These are phyloP conservation scores for Austropuccinia psidii DNA, from an alignment of 1,284 basidiomycete species.

Conservation along the genomic window DNA sequence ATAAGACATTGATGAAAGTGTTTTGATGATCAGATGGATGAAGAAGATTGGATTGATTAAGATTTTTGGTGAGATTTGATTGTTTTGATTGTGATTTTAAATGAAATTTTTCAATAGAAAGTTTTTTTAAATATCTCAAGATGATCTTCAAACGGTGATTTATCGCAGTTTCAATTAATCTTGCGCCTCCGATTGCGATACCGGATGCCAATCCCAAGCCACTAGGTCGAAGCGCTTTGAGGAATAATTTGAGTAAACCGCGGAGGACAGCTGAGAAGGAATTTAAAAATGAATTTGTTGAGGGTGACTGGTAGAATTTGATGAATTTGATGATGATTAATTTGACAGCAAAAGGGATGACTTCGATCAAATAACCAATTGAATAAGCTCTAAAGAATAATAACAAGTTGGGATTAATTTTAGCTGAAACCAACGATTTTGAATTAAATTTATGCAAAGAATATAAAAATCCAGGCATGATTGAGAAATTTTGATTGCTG, in stretches of 20 bases:
- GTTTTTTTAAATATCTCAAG: not conserved
- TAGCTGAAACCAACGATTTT: too few relatives aligned
- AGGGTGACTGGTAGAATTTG: not conserved
- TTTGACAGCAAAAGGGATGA: constrained; percentile 1
- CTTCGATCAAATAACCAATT: constrained; percentile 16
- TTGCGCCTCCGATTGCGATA: constrained; percentile 18
- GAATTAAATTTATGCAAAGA: too few relatives aligned
- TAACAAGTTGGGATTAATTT: not conserved
- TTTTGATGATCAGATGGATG: not conserved
- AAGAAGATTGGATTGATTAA: not conserved
- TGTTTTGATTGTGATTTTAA: not conserved
- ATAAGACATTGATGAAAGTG: constrained; percentile 3
- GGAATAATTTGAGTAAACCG: not conserved
- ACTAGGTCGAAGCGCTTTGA: constrained; percentile 12
- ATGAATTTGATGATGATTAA: constrained; percentile 8
- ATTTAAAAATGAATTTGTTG: not conserved
- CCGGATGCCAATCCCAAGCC: constrained; percentile 20
- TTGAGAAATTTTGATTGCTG: too few relatives aligned
- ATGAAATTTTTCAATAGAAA: not conserved
- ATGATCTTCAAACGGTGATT: not conserved
- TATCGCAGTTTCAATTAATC: not conserved
- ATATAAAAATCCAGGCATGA: too few relatives aligned
- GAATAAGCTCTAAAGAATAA: constrained; percentile 23
- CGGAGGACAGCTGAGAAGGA: not conserved
- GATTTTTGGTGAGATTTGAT: not conserved